Base-by-base conservation (phyloP, 2,329 filamentous ascomycete genomes). In the Mycosphaerella arachidis region DNA sequence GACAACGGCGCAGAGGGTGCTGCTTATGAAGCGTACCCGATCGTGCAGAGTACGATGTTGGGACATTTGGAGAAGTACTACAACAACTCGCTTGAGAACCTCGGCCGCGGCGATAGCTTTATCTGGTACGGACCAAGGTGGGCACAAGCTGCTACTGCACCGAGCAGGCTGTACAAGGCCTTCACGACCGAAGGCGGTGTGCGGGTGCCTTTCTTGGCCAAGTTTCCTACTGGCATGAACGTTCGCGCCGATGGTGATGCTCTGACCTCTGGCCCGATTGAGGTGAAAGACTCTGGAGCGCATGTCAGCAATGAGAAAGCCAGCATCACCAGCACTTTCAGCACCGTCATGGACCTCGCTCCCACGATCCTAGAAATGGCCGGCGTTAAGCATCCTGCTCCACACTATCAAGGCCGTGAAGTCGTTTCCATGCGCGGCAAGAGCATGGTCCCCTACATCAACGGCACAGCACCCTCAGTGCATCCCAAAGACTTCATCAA, bases 1-100 rank as follows among this genome's bases (percentile, higher is more conserved):
- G 84, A 87, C 71, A 87, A 87, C 62, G 84, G 84, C 2, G 84
- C 84, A 10, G 84, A 86, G 64, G 84, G 84, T 10, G 82, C 81
- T 16, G 78, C 78, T 1, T 83, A 84, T 63, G 83, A 86, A 66
- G 82, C 84, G 4, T 80, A 82, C 56, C 84, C 84, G 0, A 81
- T 85, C 56, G 78, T 85, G 4, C 76, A 81, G 56, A 79, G 80
- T 51, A 77, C 77, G 10, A 81, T 84, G 63, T 79, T 84, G 66
- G 76, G 80, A 3, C 81, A 83, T 64, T 70, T 84, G 30, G 73
- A 82, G 63, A 82, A 81, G 66, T 83, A 84, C 72, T 85, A 85
- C 70, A 75, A 84, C 71, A 85, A 85, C 67, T 75, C 74, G 40
- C 75, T 85, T 20, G 81, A 84, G 29, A 86, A 85, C 61, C 76